phyloP scores from a whole-genome alignment of 192 early-diverging fungal genomes.

The Umbelopsis sp. region DNA sequence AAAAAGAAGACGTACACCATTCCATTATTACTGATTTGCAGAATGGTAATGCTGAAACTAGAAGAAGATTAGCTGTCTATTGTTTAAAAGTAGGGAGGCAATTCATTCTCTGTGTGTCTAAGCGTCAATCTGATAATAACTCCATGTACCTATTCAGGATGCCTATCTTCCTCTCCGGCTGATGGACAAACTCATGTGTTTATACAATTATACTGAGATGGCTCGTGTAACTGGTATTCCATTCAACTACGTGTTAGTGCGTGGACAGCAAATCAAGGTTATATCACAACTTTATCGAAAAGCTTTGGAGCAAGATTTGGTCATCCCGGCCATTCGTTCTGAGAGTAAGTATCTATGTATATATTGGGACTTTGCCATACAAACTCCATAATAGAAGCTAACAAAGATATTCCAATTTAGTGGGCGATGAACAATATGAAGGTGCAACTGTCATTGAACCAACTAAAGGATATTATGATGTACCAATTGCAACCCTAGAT shows the following conservation, averaged over 20 bases:
- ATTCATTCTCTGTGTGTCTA: not conserved
- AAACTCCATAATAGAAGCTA: not conserved
- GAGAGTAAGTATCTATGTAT: constrained; percentile 55
- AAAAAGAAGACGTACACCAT: constrained; percentile 99
- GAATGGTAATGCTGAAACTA: constrained; percentile 92
- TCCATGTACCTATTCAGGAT: constrained; percentile 54
- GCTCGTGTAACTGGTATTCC: constrained; percentile 96
- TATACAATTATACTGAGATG: constrained; percentile 99
- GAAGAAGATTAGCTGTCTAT: constrained; percentile 93
- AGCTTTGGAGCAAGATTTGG: constrained; percentile 74
- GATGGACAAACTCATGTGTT: constrained; percentile 96
- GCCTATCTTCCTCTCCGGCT: constrained; percentile 91
- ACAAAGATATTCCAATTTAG: constrained; percentile 30
- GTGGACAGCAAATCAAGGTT: constrained; percentile 99
- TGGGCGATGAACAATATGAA: constrained; percentile 86
- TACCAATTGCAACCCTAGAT: constrained; percentile 97
- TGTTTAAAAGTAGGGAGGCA: constrained; percentile 76
- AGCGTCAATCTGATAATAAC: not conserved
- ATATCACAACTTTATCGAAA: constrained; percentile 94
- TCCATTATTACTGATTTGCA: constrained; percentile 98
- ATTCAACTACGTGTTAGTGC: constrained; percentile 89
- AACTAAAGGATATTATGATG: constrained; percentile 88
- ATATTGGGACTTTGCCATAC: too few species aligned
- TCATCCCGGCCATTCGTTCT: constrained; percentile 86
- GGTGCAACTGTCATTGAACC: constrained; percentile 98